Base-by-base conservation (phyloP, 2,329 filamentous ascomycete species). In the Cordyceps tenuipes region DNA sequence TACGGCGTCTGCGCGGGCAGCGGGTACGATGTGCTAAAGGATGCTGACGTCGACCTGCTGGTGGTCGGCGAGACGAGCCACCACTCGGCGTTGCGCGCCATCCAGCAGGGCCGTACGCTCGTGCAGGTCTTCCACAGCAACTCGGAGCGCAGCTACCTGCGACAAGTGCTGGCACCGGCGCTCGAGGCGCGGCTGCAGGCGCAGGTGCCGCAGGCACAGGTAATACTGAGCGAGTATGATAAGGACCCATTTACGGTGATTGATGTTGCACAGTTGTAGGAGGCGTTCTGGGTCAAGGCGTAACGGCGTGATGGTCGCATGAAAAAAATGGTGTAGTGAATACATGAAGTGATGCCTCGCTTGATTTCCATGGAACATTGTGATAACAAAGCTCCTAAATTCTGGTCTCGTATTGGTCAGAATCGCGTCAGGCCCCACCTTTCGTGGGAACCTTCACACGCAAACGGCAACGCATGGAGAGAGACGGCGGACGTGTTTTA, bases 31-130 rank as follows among this genome's bases (percentile, higher is more conserved):
- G 80, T 97, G 21, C 82, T 97, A 61, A 84, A 85, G 63, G 80
- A 81, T 46, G 77, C 86, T 3, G 77, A 83, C 47, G 90, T 91
- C 0, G 91, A 97, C 68, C 73, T 97, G 44, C 75, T 95, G 4
- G 89, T 99, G 66, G 97, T 91, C 0, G 94, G 94, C 1, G 94
- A 99, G 76, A 83, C 97, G 79, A 89, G 85, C 68, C 94, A 99
- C 71, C 94, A 99, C 71, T 91, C 94, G 64, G 91, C 93, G 3
- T 81, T 99, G 61, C 84, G 89, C 44, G 90, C 91, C 1, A 90
- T 89, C 31, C 92, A 97, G 76, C 83, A 86, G 61, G 92, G 92
- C 1, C 87, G 87, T 64, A 88, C 85, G 59, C 89, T 97, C 0
- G 83, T 97, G 56, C 88, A 87, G 46, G 80, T 96, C 52, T 96